Evolutionary conservation across 2,329 filamentous ascomycete genomes (phyloP).

Genomic region (Monilinia aucupariae): DNA sequence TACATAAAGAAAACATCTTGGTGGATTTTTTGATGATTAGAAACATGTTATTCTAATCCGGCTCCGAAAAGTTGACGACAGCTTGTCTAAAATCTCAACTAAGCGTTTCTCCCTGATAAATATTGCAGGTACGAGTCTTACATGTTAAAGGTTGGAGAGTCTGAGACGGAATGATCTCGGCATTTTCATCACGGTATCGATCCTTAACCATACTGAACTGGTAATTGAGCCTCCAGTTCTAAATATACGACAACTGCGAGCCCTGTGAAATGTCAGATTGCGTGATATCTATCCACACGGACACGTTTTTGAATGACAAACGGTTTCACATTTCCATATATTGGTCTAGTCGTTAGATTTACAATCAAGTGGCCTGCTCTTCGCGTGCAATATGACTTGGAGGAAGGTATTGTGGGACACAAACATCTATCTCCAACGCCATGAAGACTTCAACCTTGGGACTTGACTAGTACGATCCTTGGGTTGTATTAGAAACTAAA

Average conservation of each 20-base stretch:
- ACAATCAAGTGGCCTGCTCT: not conserved
- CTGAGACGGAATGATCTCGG: not conserved
- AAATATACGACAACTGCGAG: not conserved
- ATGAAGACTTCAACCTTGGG: not conserved
- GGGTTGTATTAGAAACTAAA: not conserved
- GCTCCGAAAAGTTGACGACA: constrained; percentile 2
- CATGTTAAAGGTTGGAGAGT: not conserved
- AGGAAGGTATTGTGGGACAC: not conserved
- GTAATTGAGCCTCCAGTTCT: not conserved
- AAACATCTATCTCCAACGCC: not conserved
- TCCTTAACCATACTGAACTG: not conserved
- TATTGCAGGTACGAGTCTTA: not conserved
- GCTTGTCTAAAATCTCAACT: constrained; percentile 1
- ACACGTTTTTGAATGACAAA: not conserved
- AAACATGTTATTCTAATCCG: not conserved
- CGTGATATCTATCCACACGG: not conserved
- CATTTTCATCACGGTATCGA: not conserved
- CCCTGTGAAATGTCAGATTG: not conserved
- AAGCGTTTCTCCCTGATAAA: not conserved
- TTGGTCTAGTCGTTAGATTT: not conserved
- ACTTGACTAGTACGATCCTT: too few relatives aligned
- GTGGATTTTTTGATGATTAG: not conserved
- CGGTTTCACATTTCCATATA: not conserved
- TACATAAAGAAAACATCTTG: not conserved
- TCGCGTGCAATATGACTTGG: not conserved